Base-by-base conservation (phyloP, 106 monocot genomes). In the Dendrobium nobile region DNA sequence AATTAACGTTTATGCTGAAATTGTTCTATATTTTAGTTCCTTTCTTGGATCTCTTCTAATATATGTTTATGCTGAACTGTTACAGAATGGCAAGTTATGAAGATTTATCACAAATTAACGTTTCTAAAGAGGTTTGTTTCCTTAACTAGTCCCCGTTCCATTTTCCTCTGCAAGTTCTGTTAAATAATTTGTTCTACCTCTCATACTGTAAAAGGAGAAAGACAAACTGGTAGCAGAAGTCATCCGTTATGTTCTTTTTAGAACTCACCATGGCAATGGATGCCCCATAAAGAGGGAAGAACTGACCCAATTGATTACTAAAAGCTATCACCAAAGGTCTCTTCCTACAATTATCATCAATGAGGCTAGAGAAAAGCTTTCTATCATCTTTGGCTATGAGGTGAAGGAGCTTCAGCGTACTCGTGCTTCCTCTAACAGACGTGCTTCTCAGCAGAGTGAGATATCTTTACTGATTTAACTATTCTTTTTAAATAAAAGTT, bases 231-330 rank as follows among this genome's bases (percentile, higher is more conserved):
- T 98, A 42, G 97, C 87, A 4, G 94, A 98, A 79, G 91, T 98
- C 45, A 88, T 94, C 18, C 92, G 97, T 43, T 80, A 87, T 79
- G 82, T 94, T 26, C 85, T 98, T 13, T 98, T 98, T 79, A 94
- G 92, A 90, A 89, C 82, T 5, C 88, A 94, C 56, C 97, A 98
- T 47, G 89, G 67, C 28, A 81, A 87, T 18, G 94, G 92, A 20
- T 98, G 94, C 75, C 97, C 97, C 9, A 94, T 98, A 82, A 98
- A 89, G 85, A 82, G 97, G 78, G 97, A 94, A 73, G 97, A 98
- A 80, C 54, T 98, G 77, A 92, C 91, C 2, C 89, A 89, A 44
- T 77, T 98, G 44, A 79, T 94, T 44, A 98, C 94, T 2, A 94
- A 86, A 79, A 94, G 92, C 73, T 98, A 98, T 84, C 87, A 85